Conservation (phyloP, 2,329 filamentous ascomycete species). For the Trichoderma gracile region DNA sequence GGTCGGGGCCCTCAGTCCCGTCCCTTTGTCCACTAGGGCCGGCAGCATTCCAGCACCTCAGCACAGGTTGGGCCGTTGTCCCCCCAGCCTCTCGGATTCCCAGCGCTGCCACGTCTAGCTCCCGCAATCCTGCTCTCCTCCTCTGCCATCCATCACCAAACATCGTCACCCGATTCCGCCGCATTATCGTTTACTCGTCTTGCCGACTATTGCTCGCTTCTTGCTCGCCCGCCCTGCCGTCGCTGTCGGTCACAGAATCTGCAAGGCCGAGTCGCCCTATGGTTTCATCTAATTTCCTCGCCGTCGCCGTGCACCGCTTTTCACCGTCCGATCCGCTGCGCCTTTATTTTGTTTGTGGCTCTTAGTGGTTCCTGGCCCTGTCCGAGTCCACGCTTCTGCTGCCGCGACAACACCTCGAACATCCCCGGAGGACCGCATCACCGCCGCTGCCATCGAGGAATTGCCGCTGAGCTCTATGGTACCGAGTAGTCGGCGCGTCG, state of each 20-base stretch:
- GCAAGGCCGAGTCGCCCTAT: slow-evolving; percentile 13
- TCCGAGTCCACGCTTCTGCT: slow-evolving; percentile 26
- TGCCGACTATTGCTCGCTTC: neutral
- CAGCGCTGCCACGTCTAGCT: slow-evolving; percentile 23
- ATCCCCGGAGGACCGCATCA: neutral
- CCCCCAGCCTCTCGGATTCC: slow-evolving; percentile 30
- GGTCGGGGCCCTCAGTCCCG: no score
- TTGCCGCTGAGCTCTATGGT: slow-evolving; percentile 28
- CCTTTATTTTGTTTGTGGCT: slow-evolving; percentile 11
- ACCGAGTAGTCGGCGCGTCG: neutral
- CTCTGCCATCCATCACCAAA: slow-evolving; percentile 29
- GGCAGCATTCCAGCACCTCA: slow-evolving; percentile 27
- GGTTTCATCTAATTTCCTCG: slow-evolving; percentile 2
- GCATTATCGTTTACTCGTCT: slow-evolving; percentile 5
- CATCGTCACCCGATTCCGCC: slow-evolving; percentile 26
- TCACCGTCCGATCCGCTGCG: slow-evolving; percentile 2
- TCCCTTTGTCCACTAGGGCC: neutral
- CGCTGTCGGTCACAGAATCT: slow-evolving; percentile 1
- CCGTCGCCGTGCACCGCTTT: slow-evolving; percentile 22
- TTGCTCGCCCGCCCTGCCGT: slow-evolving; percentile 18
- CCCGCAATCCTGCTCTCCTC: slow-evolving; percentile 29
- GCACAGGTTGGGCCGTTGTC: neutral
- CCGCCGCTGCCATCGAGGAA: neutral
- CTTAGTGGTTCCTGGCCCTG: slow-evolving; percentile 20
- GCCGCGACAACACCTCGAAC: slow-evolving; percentile 26